A percentile compares a stretch with the other conserved stretches of the same genome.
These are phyloP conservation scores for Debaryomyces hansenii DNA, from an alignment of 805 yeast species.

Conservation along the genomic window DNA sequence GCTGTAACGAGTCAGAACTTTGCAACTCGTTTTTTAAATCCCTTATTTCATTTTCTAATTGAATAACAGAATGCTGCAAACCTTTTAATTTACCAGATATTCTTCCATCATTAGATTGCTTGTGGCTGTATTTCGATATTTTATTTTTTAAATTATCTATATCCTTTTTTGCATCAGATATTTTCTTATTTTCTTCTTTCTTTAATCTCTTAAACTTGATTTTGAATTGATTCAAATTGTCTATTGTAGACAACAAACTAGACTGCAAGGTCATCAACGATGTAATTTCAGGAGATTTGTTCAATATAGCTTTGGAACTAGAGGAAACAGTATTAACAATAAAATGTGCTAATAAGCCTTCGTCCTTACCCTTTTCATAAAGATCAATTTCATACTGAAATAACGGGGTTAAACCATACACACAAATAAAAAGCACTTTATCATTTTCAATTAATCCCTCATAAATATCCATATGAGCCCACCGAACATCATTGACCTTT, in stretches of 20 bases:
- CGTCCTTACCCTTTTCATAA: constrained; percentile 6
- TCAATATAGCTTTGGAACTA: constrained; percentile 18
- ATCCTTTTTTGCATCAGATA: constrained; percentile 30
- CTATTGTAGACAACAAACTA: constrained; percentile 32
- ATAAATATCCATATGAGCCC: constrained; percentile 28
- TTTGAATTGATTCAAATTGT: constrained; percentile 22
- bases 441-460: constrained; percentile 10
- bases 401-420: constrained; percentile 38
- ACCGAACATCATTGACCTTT: constrained; percentile 31
- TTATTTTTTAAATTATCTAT: constrained; percentile 32
- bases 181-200: constrained; percentile 37
- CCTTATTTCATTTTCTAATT: constrained; percentile 36
- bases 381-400: constrained; percentile 38
- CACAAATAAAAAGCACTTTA: constrained; percentile 16
- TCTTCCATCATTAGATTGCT: constrained; percentile 27
- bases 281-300: constrained; percentile 25
- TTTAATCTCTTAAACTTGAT: constrained; percentile 30
- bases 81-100: constrained; percentile 39
- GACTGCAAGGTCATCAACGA: constrained; percentile 32
- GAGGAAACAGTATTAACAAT: constrained; percentile 31
- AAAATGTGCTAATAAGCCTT: constrained; percentile 16
- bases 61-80: constrained; percentile 38
- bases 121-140: constrained; percentile 28
- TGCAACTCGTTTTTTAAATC: constrained; percentile 18
- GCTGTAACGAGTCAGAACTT: constrained; percentile 12